Evolutionary conservation across 1,284 basidiomycete genomes (phyloP).

Genomic region (Mrakiaceae sp.): DNA sequence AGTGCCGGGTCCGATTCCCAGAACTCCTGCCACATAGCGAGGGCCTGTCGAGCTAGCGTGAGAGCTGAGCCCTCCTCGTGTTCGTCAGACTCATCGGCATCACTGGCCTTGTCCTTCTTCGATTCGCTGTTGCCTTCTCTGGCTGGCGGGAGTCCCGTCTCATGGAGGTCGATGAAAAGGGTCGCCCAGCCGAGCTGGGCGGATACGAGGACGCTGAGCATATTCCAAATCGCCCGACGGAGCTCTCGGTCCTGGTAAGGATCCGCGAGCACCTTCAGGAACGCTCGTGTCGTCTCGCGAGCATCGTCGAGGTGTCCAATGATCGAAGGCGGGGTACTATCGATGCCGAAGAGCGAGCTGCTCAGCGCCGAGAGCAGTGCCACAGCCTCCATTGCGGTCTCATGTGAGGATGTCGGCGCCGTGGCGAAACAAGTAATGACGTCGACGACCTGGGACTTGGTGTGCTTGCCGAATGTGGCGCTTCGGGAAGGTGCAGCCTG

Average conservation of each 20-base stretch:
- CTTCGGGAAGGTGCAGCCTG: not conserved
- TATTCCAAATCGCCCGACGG: constrained; percentile 66
- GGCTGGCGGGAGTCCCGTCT: constrained; percentile 9
- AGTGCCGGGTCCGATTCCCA: constrained; percentile 66
- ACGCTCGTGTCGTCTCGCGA: constrained; percentile 20
- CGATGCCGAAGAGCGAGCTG: constrained; percentile 4
- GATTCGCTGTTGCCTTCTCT: constrained; percentile 18
- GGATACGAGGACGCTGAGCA: constrained; percentile 68
- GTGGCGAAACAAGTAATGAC: constrained; percentile 6
- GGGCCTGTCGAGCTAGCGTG: constrained; percentile 47
- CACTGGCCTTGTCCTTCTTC: constrained; percentile 23
- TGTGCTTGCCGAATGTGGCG: not conserved
- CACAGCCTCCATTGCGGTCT: constrained; percentile 2
- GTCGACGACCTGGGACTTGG: constrained; percentile 8
- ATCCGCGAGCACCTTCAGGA: constrained; percentile 21
- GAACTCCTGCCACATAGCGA: constrained; percentile 55
- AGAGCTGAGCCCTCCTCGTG: constrained; percentile 23
- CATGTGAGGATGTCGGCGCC: not conserved
- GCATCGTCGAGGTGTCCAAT: constrained; percentile 18
- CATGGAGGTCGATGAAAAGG: constrained; percentile 51
- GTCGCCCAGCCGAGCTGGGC: constrained; percentile 78
- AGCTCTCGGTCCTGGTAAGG: constrained; percentile 31
- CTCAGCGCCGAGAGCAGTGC: constrained; percentile 3
- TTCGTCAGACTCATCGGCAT: no score
- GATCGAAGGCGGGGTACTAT: constrained; percentile 2